Evolutionary conservation across 306 rosid species (phyloP).

Genomic region (Acacia melanoxylon): DNA sequence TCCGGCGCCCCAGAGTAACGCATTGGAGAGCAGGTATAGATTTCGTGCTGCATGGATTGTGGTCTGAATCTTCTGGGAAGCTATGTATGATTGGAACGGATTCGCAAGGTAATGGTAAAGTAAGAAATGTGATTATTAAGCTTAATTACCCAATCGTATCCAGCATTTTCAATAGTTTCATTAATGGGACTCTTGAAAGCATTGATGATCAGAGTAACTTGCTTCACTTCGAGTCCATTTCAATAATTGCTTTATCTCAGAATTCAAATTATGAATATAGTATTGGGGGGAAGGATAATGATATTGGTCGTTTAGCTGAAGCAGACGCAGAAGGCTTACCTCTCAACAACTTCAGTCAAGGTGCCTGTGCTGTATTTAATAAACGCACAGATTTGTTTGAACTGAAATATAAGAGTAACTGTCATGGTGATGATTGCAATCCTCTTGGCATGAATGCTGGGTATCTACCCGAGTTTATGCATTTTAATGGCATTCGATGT

Average conservation of each 20-base stretch:
- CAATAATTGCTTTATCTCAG: slow-evolving; percentile 55
- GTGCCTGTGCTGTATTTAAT: slow-evolving; percentile 45
- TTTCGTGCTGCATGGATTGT: slow-evolving; percentile 53
- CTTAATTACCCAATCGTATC: slow-evolving; percentile 56
- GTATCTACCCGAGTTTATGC: slow-evolving; percentile 47
- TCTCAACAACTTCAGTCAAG: slow-evolving; percentile 23
- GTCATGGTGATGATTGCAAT: slow-evolving; percentile 52
- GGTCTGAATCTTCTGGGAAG: slow-evolving; percentile 67
- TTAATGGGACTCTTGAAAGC: slow-evolving; percentile 71
- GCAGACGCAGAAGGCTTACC: slow-evolving; percentile 37
- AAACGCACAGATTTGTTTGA: slow-evolving; percentile 43
- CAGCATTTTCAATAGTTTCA: slow-evolving; percentile 47
- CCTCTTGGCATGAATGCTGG: slow-evolving; percentile 50
- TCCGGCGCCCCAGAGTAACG: slow-evolving; percentile 40
- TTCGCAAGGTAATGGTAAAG: slow-evolving; percentile 33
- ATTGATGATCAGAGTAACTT: slow-evolving; percentile 39
- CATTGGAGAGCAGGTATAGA: slow-evolving; percentile 21
- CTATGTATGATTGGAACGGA: slow-evolving; percentile 75
- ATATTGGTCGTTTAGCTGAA: slow-evolving; percentile 46
- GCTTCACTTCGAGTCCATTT: slow-evolving; percentile 49
- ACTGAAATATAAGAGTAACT: slow-evolving; percentile 57
- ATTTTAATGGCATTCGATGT: slow-evolving; percentile 47
- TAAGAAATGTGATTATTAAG: slow-evolving; percentile 51
- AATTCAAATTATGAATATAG: slow-evolving; percentile 48
- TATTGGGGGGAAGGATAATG: slow-evolving; percentile 37